phyloP scores from a whole-genome alignment of 148 eudicot genomes.

The Amaranthus cruentus region DNA sequence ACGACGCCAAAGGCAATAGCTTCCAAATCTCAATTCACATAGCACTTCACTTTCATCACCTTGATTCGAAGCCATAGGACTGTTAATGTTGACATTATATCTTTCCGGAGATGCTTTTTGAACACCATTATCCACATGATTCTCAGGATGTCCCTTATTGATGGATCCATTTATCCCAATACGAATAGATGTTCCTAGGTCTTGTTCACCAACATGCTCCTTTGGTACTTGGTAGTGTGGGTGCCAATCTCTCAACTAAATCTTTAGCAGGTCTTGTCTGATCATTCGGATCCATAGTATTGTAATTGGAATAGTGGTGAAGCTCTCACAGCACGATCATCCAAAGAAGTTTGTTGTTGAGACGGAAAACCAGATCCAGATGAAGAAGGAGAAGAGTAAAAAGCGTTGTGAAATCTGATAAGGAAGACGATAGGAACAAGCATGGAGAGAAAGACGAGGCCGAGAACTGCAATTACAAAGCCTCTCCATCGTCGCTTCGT shows the following conservation, averaged over 20 bases:
- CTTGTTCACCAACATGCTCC: constrained; percentile 29
- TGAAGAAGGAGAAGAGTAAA: constrained; percentile 51
- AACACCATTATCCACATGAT: constrained; percentile 25
- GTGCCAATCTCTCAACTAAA: constrained; percentile 41
- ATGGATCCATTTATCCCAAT: constrained; percentile 32
- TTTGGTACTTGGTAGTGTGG: constrained; percentile 39
- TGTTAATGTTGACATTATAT: constrained; percentile 31
- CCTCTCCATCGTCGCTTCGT: constrained; percentile 80
- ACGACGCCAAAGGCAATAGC: constrained; percentile 87
- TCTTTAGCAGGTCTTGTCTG: constrained; percentile 47
- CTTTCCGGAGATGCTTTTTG: constrained; percentile 23
- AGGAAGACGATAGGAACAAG: constrained; percentile 86
- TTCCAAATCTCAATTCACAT: constrained; percentile 80
- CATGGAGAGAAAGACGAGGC: constrained; percentile 89
- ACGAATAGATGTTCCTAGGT: constrained; percentile 18
- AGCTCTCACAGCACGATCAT: constrained; percentile 22
- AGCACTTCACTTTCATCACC: constrained; percentile 49
- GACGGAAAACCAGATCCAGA: constrained; percentile 32
- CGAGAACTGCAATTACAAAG: constrained; percentile 70
- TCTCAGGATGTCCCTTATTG: constrained; percentile 29
- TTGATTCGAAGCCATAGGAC: constrained; percentile 21
- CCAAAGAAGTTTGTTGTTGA: constrained; percentile 40
- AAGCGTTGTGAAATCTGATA: constrained; percentile 75
- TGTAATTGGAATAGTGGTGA: constrained; percentile 10
- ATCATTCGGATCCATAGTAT: constrained; percentile 32